These are phyloP conservation scores for Fusarium pininemorale DNA, from an alignment of 2,329 filamentous ascomycete genomes.

Conservation along the genomic window DNA sequence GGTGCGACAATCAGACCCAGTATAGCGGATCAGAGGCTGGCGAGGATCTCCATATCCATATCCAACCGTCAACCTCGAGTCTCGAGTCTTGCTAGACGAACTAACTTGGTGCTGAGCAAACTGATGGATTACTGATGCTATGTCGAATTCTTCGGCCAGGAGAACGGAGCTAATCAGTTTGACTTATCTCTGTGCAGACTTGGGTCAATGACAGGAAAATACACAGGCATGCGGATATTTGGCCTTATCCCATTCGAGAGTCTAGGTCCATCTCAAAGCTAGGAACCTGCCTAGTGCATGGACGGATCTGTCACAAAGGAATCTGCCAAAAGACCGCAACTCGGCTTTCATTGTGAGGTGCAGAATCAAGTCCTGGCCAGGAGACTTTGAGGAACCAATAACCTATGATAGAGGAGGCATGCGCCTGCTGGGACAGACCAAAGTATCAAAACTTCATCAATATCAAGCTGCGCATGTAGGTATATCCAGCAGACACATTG, in stretches of 20 bases:
- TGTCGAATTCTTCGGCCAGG: not conserved
- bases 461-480: constrained; percentile 3
- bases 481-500: not conserved
- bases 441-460: not conserved
- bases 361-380: not conserved
- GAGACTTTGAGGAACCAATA: not conserved
- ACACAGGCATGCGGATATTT: not conserved
- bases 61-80: not conserved
- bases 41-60: constrained; percentile 14
- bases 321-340: constrained; percentile 3
- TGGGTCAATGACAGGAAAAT: not conserved
- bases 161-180: not conserved
- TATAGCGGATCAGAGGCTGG: constrained; percentile 35
- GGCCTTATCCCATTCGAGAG: not conserved
- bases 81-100: not conserved
- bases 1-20: constrained; percentile 42
- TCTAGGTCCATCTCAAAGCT: constrained; percentile 1
- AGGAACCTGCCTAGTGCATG: constrained; percentile 5
- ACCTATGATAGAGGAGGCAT: not conserved
- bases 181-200: not conserved
- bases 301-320: not conserved
- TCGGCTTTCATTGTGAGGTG: not conserved
- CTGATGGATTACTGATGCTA: not conserved
- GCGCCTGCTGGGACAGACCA: not conserved
- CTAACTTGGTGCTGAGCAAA: not conserved